Conservation (phyloP, 352 stramenopile species). For the Vaucheria bursata region DNA sequence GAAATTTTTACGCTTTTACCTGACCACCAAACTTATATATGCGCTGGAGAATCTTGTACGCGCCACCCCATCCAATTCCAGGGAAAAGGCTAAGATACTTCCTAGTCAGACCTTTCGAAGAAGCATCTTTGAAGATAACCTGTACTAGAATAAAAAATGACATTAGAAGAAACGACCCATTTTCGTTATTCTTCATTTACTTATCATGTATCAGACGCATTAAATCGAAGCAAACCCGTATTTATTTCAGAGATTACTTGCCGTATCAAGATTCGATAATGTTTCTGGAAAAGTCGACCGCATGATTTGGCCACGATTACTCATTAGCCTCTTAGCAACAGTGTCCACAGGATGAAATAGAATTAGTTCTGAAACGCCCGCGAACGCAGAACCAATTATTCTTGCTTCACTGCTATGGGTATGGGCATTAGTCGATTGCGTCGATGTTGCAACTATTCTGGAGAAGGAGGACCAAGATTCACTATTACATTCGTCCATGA, state of each 20-base stretch:
- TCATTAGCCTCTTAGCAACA: conserved; percentile 86
- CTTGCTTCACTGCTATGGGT: conserved; percentile 34
- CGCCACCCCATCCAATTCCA: conserved; percentile 67
- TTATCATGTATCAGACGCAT: too few species aligned
- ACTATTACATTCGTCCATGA: too few species aligned
- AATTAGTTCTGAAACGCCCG: conserved; percentile 81
- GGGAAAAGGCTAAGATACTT: conserved; percentile 49
- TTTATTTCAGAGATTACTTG: too few species aligned
- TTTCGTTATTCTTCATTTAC: too few species aligned
- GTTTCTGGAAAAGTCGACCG: too few species aligned
- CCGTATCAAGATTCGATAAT: too few species aligned
- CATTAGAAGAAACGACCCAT: too few species aligned
- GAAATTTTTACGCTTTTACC: conserved; percentile 20
- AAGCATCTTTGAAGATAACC: conserved; percentile 41
- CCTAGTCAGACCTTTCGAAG: neutral
- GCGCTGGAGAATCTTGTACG: conserved; percentile 90
- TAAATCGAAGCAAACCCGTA: too few species aligned
- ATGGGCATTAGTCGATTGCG: neutral
- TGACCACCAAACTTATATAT: conserved; percentile 94
- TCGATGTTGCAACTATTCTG: neutral
- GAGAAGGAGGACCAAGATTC: too few species aligned
- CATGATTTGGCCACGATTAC: conserved; percentile 59
- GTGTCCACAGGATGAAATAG: conserved; percentile 91
- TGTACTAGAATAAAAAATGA: conserved; percentile 49
- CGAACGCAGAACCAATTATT: conserved; percentile 76